Evolutionary conservation across 2,329 filamentous ascomycete genomes (phyloP), one percentile per base, ranked within the genome.

Genomic region (Fusarium continuum): DNA sequence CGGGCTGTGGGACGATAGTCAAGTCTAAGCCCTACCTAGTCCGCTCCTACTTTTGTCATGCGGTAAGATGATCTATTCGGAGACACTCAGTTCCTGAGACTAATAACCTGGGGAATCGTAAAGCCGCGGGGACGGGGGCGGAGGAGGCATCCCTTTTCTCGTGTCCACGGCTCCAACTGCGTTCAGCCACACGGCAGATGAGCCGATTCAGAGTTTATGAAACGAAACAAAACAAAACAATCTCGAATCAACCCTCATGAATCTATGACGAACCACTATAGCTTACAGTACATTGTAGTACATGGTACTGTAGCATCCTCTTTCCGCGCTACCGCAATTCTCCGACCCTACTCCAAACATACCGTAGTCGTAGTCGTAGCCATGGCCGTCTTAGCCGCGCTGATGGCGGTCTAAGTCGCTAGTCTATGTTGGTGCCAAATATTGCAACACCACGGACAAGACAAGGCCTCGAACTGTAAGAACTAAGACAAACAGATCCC

Each of bases 361-460:
- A n/a, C n/a, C n/a, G n/a, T n/a, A n/a, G n/a, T n/a, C n/a, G n/a
- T n/a, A n/a, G n/a, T n/a, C n/a, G n/a, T n/a, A 56, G 55, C 35
- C 45, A 46, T 36, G 44, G 55, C 55, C 55, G 55, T 57, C 16
- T 50, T 65, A 64, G 32, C 61, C 61, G 61, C 39, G 47, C 47
- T 53, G 53, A 53, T 22, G 31, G 20, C 45, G 31, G 17, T 44
- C 39, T 43, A 36, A 36, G 19, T 36, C 20, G 19, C 19, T 57
- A 48, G 41, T 19, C 11, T 17, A 16, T 29, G 10, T 28, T n/a
- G 32, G 35, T n/a, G n/a, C n/a, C n/a, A n/a, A n/a, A n/a, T n/a
- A 44, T 10, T 41, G 40, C 22, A 36, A 40, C 32, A 55, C 28
- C n/a, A 20, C 36, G 47, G 49, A 25, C 34, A 23, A 44, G 48